A percentile compares a stretch with the other conserved stretches of the same genome.
phyloP scores from a whole-genome alignment of 352 stramenopile genomes.

The Elongisporangium undulatum region DNA sequence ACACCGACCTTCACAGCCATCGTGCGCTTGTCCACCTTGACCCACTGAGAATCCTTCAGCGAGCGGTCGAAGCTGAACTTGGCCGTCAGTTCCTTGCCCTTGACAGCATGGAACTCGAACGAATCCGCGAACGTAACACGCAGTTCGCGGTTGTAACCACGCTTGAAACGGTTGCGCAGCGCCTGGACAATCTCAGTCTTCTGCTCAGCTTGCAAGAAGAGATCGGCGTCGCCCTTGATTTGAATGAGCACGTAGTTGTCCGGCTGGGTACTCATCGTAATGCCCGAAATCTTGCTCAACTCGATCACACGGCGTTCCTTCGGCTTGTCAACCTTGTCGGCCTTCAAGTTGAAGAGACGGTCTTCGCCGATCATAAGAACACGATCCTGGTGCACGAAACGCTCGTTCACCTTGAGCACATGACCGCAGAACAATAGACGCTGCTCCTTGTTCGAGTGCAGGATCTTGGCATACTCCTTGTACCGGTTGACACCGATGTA shows the following conservation, averaged over 20 bases:
- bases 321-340: slow-evolving; percentile 77
- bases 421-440: slow-evolving; percentile 68
- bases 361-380: slow-evolving; percentile 73
- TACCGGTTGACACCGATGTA: slow-evolving; percentile 79
- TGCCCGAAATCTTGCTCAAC: slow-evolving; percentile 42
- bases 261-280: slow-evolving; percentile 72
- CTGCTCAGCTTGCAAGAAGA: slow-evolving; percentile 64
- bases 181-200: slow-evolving; percentile 81
- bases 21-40: slow-evolving; percentile 66
- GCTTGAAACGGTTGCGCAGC: slow-evolving; percentile 61
- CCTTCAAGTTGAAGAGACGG: slow-evolving; percentile 83
- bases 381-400: slow-evolving; percentile 72
- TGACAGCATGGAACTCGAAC: slow-evolving; percentile 67
- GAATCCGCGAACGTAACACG: slow-evolving; percentile 60
- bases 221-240: slow-evolving; percentile 68
- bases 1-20: slow-evolving; percentile 73
- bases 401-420: slow-evolving; percentile 82
- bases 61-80: slow-evolving; percentile 69
- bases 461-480: slow-evolving; percentile 51
- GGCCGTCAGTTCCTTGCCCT: slow-evolving; percentile 58
- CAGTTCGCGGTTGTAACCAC: slow-evolving; percentile 50
- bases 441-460: slow-evolving; percentile 51
- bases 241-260: slow-evolving; percentile 82
- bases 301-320: slow-evolving; percentile 77
- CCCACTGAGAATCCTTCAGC: slow-evolving; percentile 51